Evolutionary conservation across 257 asterid genomes (phyloP).

Genomic region (Solanum habrochaites): DNA sequence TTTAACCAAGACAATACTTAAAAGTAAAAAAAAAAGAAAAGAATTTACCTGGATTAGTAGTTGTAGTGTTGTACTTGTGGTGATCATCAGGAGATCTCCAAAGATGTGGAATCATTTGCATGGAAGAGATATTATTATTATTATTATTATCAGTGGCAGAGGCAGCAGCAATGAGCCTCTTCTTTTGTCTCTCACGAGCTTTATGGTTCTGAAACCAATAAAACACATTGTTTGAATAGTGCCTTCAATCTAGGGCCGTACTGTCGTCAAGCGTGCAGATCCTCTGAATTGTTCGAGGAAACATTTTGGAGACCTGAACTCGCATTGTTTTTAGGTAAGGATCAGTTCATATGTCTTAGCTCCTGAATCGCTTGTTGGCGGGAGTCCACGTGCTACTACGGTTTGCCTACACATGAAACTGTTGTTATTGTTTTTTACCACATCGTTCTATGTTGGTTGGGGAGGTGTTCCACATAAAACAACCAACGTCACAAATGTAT

Average conservation of each 20-base stretch:
- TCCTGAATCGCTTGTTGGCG: conserved; percentile 92
- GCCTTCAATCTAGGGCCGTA: conserved; percentile 98
- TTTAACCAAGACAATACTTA: neutral
- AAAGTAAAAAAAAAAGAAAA: neutral
- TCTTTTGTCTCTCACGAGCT: conserved; percentile 96
- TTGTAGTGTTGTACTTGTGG: conserved; percentile 14
- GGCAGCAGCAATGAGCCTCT: conserved; percentile 45
- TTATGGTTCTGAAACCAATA: conserved; percentile 99
- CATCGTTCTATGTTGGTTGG: conserved; percentile 10
- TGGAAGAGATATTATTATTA: neutral
- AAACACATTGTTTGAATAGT: conserved; percentile 87
- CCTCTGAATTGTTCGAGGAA: conserved; percentile 96
- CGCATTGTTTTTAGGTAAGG: no score
- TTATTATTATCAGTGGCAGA: neutral
- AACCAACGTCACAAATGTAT: neutral
- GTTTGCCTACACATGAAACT: conserved; percentile 62
- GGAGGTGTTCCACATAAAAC: conserved; percentile 27
- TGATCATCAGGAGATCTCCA: conserved; percentile 13
- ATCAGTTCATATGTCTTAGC: no score
- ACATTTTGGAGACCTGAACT: conserved; percentile 82
- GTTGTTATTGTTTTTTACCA: conserved; percentile 2
- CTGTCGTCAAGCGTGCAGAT: conserved; percentile 87
- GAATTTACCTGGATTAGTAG: neutral
- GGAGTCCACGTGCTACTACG: conserved; percentile 96
- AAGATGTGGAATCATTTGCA: conserved; percentile 7